Evolutionary conservation across 371 early-diverging fungal genomes (phyloP).

Genomic region (Chytridiales sp.): DNA sequence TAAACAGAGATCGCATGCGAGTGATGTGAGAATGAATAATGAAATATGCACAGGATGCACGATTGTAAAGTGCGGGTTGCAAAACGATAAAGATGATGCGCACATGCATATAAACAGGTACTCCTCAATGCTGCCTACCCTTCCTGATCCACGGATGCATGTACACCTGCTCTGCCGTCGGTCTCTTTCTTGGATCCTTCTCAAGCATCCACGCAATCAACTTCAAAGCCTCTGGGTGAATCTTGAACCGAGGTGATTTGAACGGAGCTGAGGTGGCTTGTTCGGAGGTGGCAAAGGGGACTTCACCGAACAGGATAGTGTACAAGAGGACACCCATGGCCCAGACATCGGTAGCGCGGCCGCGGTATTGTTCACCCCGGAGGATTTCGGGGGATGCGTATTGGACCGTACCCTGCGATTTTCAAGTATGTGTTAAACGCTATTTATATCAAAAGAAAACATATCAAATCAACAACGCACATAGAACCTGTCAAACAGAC

Average conservation of each 20-base stretch:
- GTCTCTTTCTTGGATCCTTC: slow-evolving; percentile 55
- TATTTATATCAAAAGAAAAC: not conserved
- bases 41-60: too few relatives aligned
- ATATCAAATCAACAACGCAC: too few relatives aligned
- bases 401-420: slow-evolving; percentile 35
- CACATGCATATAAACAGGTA: too few relatives aligned
- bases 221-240: slow-evolving; percentile 54
- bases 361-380: slow-evolving; percentile 63
- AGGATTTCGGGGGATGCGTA: slow-evolving; percentile 82
- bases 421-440: too few relatives aligned
- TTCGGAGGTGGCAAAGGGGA: slow-evolving; percentile 56
- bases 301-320: slow-evolving; percentile 68
- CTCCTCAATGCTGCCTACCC: too few relatives aligned
- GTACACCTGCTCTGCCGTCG: slow-evolving; percentile 62
- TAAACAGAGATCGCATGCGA: too few relatives aligned
- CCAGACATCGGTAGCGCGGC: slow-evolving; percentile 82
- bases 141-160: slow-evolving; percentile 66
- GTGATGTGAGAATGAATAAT: too few relatives aligned
- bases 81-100: too few relatives aligned
- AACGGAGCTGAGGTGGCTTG: slow-evolving; percentile 52
- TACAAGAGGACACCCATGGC: slow-evolving; percentile 74
- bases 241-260: slow-evolving; percentile 49
- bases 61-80: too few relatives aligned
- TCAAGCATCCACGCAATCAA: slow-evolving; percentile 67
- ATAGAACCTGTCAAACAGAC: slow-evolving; percentile 35